Base-by-base conservation (phyloP, 345 rosid species). In the Lepidium didymum region DNA sequence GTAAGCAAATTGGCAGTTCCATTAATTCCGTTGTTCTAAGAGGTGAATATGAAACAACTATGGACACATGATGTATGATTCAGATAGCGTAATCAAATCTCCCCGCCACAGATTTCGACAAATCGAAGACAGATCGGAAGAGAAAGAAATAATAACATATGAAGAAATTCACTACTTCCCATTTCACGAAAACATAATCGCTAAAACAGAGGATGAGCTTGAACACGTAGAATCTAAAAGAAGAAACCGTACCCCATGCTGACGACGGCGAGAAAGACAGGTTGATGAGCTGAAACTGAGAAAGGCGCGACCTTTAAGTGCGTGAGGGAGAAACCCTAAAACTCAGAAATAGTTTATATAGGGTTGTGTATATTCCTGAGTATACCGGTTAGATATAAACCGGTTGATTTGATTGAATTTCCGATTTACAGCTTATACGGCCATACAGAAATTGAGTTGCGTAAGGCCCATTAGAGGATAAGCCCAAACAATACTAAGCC, bases 241-340 rank as follows among this genome's bases (percentile, higher is more conserved):
- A 41, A 7, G 21, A 58, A 44, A 29, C 14, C 38, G 21, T 68
- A 75, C 78, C 78, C 75, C 78, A 75, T 75, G 47, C 46, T 75
- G 45, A 34, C 75, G 78, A 60, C 62, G 50, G 77, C 63, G 75
- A 16, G 65, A 37, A 64, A 35, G 33, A 35, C 27, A 52, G 62
- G 57, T 14, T 51, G 62, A 52, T 12, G 19, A 6, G n/a, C 52
- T 67, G 41, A 59, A 33, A 51, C 62, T 44, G 56, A 23, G 7
- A 1, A 43, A 74, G 27, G 43, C 54, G 53, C 27, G 45, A 72
- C 14, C 64, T 64, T 45, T 16, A 13, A 37, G 21, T 64, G 40
- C 21, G 42, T 29, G 45, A 31, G 58, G 19, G 25, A 44, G 33
- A 45, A 64, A 41, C 77, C 77, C 71, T 73, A 73, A 11, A 13